Evolutionary conservation across 441 rosid species (phyloP), one percentile per base, ranked within the genome.

Genomic region (Theobroma grandiflorum): DNA sequence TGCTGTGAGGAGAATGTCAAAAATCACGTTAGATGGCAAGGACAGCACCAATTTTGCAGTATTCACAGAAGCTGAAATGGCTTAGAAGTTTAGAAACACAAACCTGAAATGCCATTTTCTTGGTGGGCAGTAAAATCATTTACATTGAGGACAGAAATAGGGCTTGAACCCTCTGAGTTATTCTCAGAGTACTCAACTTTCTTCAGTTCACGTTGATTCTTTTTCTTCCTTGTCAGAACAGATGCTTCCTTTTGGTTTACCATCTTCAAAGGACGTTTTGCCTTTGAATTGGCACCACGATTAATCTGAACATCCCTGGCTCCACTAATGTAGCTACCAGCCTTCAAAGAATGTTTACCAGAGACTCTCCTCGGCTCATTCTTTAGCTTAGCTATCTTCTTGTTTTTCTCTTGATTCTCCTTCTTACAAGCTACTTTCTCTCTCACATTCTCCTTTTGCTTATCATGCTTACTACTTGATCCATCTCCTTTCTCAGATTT

Each of bases 61-160:
- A 57, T 20, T 8, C 15, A 50, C 43, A 49, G 10, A 50, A 42
- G 4, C 14, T 2, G 6, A 40, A 4, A 4, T 45, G 9, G 64
- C 18, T 11, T 61, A 0, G 38, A n/a, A 61, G 49, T 52, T 10
- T 8, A 76, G 18, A 78, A 26, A 81, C 79, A 83, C 84, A 65
- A 37, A 93, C 97, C 97, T 87, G 89, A 78, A 31, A 43, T 79
- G 75, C 75, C 77, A 67, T 69, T 83, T 71, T 84, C 83, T 22
- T 80, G 86, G n/a, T 84, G 78, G 68, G 78, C 63, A 18, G 77
- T 71, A 43, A 83, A 85, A 18, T 93, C 89, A 58, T 76, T 82
- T 47, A 79, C 83, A 80, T 85, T 87, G 55, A 91, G 88, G 84
- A 91, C 91, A 78, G 94, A 94, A 49, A 89, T 82, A 2, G 94